phyloP scores from a whole-genome alignment of 2,329 filamentous ascomycete genomes.

The Apiospora phragmitis region DNA sequence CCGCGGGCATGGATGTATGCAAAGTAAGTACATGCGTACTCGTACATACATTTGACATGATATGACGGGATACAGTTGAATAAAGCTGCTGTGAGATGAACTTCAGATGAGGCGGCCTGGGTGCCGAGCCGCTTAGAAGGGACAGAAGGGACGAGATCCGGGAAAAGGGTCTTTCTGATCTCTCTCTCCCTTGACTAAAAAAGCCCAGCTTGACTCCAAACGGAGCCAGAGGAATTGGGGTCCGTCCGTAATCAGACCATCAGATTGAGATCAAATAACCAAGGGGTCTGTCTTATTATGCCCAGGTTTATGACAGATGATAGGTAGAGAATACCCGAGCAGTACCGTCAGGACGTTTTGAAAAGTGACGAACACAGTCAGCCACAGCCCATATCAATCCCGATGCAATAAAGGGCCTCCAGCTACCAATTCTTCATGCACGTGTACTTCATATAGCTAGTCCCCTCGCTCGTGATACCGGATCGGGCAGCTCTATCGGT shows the following conservation, averaged over 20 bases:
- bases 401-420: background rate
- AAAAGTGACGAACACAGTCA: conserved; percentile 1
- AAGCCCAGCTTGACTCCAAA: background rate
- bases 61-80: conserved; percentile 4
- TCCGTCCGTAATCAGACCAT: background rate
- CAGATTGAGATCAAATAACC: background rate
- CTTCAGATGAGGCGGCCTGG: background rate
- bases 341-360: background rate
- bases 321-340: background rate
- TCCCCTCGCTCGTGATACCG: background rate
- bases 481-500: conserved; percentile 3
- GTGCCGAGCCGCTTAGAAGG: conserved; percentile 11
- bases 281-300: background rate
- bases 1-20: background rate
- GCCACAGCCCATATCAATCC: background rate
- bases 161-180: background rate
- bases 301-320: background rate
- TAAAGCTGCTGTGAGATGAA: conserved; percentile 1
- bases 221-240: background rate
- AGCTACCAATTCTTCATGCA: background rate
- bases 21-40: conserved; percentile 1
- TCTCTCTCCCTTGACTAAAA: background rate
- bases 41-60: background rate
- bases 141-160: conserved; percentile 11
- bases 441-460: background rate